A percentile compares a stretch with the other conserved stretches of the same genome.
These are phyloP conservation scores for Coffea eugenioides DNA, from an alignment of 257 asterid species.

Conservation along the genomic window DNA sequence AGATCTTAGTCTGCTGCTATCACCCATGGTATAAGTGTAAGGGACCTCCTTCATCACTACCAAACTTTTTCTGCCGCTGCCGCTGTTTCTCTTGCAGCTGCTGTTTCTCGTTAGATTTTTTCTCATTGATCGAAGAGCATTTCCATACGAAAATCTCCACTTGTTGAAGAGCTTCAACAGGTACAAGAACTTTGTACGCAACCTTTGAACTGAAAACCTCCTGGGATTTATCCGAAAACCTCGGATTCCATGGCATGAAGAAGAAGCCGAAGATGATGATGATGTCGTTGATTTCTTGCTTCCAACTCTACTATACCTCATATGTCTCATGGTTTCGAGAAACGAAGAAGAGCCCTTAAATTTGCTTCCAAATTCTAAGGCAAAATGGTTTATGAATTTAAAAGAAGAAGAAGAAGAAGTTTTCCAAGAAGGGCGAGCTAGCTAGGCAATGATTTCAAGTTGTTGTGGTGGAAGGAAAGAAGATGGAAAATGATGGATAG, in stretches of 20 bases:
- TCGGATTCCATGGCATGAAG: constrained; percentile 26
- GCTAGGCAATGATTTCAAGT: constrained; percentile 15
- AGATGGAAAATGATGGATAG: constrained; percentile 19
- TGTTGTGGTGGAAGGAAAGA: constrained; percentile 21
- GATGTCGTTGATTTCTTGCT: constrained; percentile 9
- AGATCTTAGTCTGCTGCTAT: constrained; percentile 17
- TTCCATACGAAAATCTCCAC: constrained; percentile 26
- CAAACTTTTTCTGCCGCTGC: constrained; percentile 10
- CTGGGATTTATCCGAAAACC: constrained; percentile 42
- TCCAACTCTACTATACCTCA: constrained; percentile 39
- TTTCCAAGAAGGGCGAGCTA: neutral
- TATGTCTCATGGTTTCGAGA: constrained; percentile 15
- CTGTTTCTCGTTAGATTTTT: constrained; percentile 16
- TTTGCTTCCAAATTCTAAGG: neutral
- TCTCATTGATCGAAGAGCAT: constrained; percentile 21
- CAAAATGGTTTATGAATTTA: neutral
- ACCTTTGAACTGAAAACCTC: constrained; percentile 38
- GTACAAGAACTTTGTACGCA: constrained; percentile 35
- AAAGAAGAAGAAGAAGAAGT: neutral
- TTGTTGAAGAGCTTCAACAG: constrained; percentile 28
- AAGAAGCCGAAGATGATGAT: neutral
- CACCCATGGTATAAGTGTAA: constrained; percentile 1
- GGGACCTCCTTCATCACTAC: constrained; percentile 13
- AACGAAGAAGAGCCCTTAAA: neutral
- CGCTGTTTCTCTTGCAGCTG: neutral